A percentile compares a stretch with the other conserved stretches of the same genome.
Conservation (phyloP, 2,329 filamentous ascomycete species). For the Ophiosphaerella narmari region DNA sequence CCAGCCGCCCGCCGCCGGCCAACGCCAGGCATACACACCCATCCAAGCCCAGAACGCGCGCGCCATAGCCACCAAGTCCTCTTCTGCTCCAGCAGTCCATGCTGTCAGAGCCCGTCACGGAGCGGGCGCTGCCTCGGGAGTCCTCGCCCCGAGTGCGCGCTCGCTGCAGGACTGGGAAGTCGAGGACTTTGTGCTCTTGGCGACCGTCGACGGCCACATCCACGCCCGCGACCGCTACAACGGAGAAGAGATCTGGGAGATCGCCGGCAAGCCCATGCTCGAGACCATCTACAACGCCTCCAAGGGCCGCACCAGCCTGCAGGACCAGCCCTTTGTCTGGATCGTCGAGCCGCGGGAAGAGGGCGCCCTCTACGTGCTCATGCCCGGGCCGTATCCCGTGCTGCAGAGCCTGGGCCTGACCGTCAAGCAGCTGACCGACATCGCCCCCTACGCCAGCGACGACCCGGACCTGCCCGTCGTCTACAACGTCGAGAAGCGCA, state of each 20-base stretch:
- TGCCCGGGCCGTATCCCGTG: conserved; percentile 65
- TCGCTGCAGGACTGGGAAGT: conserved; percentile 99
- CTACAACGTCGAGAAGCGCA: conserved; percentile 91
- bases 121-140: conserved; percentile 53
- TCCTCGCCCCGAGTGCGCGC: conserved; percentile 75
- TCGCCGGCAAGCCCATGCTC: conserved; percentile 86
- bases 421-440: conserved; percentile 86
- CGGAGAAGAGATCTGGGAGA: conserved; percentile 81
- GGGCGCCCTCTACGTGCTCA: conserved; percentile 85
- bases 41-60: conserved; percentile 69
- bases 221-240: conserved; percentile 89
- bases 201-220: conserved; percentile 98
- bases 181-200: conserved; percentile 99
- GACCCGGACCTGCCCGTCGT: conserved; percentile 71
- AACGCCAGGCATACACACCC: conserved; percentile 32
- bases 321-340: conserved; percentile 88
- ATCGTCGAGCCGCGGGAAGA: conserved; percentile 90
- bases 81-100: conserved; percentile 78
- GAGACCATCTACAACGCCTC: conserved; percentile 78
- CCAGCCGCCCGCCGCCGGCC: conserved; percentile 20
- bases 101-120: conserved; percentile 94
- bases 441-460: conserved; percentile 74
- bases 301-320: conserved; percentile 32
- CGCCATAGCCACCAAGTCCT: conserved; percentile 85
- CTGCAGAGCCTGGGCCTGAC: conserved; percentile 71